Evolutionary conservation across 2,329 filamentous ascomycete species (phyloP).

Genomic region (Aureobasidium sp.): DNA sequence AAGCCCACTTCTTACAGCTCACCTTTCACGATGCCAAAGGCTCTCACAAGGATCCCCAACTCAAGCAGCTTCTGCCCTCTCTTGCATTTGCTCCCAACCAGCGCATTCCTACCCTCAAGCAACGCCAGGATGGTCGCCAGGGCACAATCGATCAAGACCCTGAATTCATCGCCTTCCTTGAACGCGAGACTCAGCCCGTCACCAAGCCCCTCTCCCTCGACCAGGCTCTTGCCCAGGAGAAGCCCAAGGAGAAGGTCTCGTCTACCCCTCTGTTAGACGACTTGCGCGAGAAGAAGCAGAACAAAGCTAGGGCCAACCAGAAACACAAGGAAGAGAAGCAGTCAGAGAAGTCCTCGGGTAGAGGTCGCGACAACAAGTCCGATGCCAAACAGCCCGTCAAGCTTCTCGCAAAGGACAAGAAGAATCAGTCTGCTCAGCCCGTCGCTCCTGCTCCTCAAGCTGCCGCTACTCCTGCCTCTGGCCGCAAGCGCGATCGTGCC

Average conservation of each 20-base stretch:
- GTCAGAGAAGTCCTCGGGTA: conserved; percentile 33
- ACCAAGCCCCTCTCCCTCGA: conserved; percentile 46
- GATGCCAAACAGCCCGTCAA: conserved; percentile 33
- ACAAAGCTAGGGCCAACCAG: conserved; percentile 47
- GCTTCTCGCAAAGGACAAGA: conserved; percentile 39
- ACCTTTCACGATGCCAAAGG: conserved; percentile 77
- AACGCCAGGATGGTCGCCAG: conserved; percentile 73
- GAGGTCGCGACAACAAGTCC: conserved; percentile 22
- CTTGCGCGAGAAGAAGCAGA: conserved; percentile 85
- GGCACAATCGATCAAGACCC: conserved; percentile 95
- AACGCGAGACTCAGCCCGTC: conserved; percentile 70
- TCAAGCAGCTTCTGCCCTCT: conserved; percentile 65
- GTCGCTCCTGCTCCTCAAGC: conserved; percentile 23
- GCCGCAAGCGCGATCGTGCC: conserved; percentile 48
- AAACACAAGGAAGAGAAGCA: conserved; percentile 31
- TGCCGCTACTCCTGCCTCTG: conserved; percentile 26
- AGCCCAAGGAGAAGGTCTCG: conserved; percentile 48
- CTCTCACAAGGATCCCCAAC: conserved; percentile 61
- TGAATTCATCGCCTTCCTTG: conserved; percentile 90
- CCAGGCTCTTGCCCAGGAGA: conserved; percentile 44
- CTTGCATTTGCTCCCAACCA: conserved; percentile 80
- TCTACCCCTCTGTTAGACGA: conserved; percentile 87
- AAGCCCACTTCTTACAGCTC: conserved; percentile 60
- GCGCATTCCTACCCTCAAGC: conserved; percentile 68
- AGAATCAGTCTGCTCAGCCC: conserved; percentile 29